A percentile compares a stretch with the other conserved stretches of the same genome.
Evolutionary conservation across 2,329 filamentous ascomycete genomes (phyloP).

Genomic region (Microascus cirrosus): DNA sequence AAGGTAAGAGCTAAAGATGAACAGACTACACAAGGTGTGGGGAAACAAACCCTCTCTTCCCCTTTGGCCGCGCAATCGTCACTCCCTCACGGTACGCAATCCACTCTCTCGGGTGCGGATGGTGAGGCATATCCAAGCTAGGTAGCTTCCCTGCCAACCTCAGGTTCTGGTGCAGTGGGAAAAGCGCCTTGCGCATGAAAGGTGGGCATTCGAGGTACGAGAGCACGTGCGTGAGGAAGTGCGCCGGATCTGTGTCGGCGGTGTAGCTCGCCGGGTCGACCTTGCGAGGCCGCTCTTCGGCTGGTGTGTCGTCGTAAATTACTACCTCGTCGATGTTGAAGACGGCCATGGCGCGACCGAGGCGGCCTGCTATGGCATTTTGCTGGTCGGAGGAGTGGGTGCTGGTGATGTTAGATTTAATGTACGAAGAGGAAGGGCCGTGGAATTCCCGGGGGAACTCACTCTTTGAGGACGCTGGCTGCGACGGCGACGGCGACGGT

Average conservation of each 20-base stretch:
- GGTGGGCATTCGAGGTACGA: slow-evolving; percentile 78
- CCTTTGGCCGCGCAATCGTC: slow-evolving; percentile 30
- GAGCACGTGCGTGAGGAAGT: slow-evolving; percentile 70
- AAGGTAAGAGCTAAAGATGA: too few species aligned
- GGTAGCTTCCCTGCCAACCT: slow-evolving; percentile 62
- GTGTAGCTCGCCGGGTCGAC: slow-evolving; percentile 48
- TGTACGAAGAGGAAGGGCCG: background rate
- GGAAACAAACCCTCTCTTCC: slow-evolving; percentile 20
- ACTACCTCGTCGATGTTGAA: slow-evolving; percentile 80
- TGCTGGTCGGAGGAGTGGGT: slow-evolving; percentile 65
- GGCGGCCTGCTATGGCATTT: slow-evolving; percentile 59
- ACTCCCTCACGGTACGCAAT: slow-evolving; percentile 72
- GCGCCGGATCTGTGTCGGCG: slow-evolving; percentile 62
- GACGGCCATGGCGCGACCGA: slow-evolving; percentile 71
- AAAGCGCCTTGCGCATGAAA: slow-evolving; percentile 65
- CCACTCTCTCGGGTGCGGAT: slow-evolving; percentile 66
- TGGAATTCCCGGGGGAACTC: slow-evolving; percentile 15
- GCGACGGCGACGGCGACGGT: slow-evolving; percentile 71
- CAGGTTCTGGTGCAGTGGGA: slow-evolving; percentile 70
- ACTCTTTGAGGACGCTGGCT: slow-evolving; percentile 69
- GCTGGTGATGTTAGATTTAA: slow-evolving; percentile 25
- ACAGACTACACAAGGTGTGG: too few species aligned
- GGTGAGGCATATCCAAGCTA: slow-evolving; percentile 76
- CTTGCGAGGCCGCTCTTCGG: slow-evolving; percentile 28
- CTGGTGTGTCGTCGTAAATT: slow-evolving; percentile 61